A percentile compares a stretch with the other conserved stretches of the same genome.
phyloP scores from a whole-genome alignment of 1,284 basidiomycete species.

The Apiotrichum laibachii region DNA sequence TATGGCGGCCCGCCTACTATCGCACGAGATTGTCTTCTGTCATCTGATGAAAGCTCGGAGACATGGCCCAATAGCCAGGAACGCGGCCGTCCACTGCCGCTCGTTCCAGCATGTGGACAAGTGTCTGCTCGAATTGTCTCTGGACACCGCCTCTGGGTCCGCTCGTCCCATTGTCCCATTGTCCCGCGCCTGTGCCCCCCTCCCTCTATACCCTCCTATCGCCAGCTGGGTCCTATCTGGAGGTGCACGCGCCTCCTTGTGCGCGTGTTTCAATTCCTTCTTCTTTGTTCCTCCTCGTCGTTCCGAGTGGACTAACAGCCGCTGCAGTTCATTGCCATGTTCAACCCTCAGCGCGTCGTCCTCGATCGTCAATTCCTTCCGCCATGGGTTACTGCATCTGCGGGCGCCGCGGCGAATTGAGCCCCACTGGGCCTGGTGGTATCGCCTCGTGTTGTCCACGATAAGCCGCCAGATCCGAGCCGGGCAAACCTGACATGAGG shows the following conservation, averaged over 20 bases:
- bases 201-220: not conserved
- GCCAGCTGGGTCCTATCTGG: not conserved
- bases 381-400: slow-evolving; percentile 24
- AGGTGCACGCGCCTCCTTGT: not conserved
- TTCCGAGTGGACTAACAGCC: not conserved
- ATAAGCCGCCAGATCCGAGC: not conserved
- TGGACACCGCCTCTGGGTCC: too few relatives aligned
- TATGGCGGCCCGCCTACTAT: too few relatives aligned
- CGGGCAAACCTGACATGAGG: not conserved
- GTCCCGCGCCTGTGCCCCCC: not conserved
- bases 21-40: too few relatives aligned
- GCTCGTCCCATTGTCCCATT: not conserved
- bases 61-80: too few relatives aligned
- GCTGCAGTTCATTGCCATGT: slow-evolving; percentile 47
- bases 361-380: slow-evolving; percentile 31
- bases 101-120: too few relatives aligned
- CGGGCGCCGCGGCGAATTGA: slow-evolving; percentile 1
- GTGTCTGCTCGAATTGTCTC: too few relatives aligned
- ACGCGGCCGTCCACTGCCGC: too few relatives aligned
- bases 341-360: slow-evolving; percentile 35
- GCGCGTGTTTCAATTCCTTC: not conserved
- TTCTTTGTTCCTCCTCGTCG: not conserved
- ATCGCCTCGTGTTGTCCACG: too few relatives aligned
- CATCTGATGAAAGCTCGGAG: too few relatives aligned
- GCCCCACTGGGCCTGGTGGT: not conserved